A percentile compares a stretch with the other conserved stretches of the same genome.
These are phyloP conservation scores for Cymbopogon flexuosus DNA, from an alignment of 202 grass and related monocot species.

Conservation along the genomic window DNA sequence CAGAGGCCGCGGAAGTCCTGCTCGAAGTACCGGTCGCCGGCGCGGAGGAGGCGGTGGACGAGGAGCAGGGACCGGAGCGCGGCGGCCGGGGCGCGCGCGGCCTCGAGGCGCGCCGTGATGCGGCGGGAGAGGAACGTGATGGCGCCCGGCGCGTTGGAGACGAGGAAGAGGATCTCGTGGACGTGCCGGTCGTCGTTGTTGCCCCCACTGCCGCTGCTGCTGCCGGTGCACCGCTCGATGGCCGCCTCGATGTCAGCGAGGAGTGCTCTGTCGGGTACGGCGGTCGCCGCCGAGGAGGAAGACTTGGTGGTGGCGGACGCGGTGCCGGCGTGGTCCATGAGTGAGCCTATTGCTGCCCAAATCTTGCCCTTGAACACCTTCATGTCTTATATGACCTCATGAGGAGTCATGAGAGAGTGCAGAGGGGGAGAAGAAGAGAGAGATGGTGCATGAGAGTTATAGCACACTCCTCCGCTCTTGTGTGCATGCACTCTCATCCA, in stretches of 20 bases:
- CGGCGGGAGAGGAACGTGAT: constrained; percentile 87
- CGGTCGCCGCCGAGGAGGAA: neutral
- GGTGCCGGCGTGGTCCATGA: constrained; percentile 54
- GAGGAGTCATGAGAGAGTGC: constrained; percentile 10
- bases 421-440: constrained; percentile 15
- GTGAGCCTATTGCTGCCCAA: constrained; percentile 58
- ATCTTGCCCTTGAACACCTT: constrained; percentile 82
- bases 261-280: constrained; percentile 38
- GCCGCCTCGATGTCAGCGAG: constrained; percentile 68
- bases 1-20: constrained; percentile 71
- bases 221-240: constrained; percentile 52
- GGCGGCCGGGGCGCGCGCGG: constrained; percentile 38
- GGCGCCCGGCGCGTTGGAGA: constrained; percentile 78
- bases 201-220: constrained; percentile 21
- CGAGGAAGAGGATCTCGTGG: constrained; percentile 84
- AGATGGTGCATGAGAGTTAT: constrained; percentile 46
- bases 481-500: constrained; percentile 2
- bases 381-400: constrained; percentile 57
- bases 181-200: constrained; percentile 49
- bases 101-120: constrained; percentile 60
- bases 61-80: constrained; percentile 63
- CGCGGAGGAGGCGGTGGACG: constrained; percentile 85
- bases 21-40: constrained; percentile 85
- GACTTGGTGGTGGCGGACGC: constrained; percentile 13
- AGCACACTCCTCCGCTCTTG: constrained; percentile 10